Evolutionary conservation across 441 rosid species (phyloP).

Genomic region (Pelargonium australe): DNA sequence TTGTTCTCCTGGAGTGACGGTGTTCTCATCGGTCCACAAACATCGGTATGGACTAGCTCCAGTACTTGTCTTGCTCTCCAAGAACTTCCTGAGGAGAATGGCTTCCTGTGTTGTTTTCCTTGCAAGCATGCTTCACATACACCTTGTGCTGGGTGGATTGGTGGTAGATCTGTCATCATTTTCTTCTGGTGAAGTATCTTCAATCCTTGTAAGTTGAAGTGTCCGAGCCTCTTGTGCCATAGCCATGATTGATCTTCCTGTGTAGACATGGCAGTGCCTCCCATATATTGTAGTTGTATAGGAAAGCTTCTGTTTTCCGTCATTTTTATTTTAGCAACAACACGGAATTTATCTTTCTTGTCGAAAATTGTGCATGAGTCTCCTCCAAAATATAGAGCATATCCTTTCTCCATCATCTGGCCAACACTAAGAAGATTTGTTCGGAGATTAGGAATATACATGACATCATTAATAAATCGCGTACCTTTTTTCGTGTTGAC

Average conservation of each 20-base stretch:
- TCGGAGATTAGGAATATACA: conserved; percentile 5
- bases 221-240: no score
- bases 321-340: neutral
- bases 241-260: no score
- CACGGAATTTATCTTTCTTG: neutral
- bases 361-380: no score
- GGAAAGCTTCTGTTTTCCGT: no score
- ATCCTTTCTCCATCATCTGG: conserved; percentile 2
- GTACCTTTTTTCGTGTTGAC: no score
- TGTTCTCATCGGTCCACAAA: neutral
- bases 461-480: neutral
- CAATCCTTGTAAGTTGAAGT: no score
- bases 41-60: neutral
- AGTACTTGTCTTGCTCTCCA: neutral
- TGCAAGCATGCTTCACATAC: neutral
- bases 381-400: neutral
- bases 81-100: neutral
- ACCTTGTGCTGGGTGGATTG: neutral
- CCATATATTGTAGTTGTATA: no score
- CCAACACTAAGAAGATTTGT: conserved; percentile 15
- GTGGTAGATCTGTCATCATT: neutral
- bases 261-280: no score
- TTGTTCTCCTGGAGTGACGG: neutral
- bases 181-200: no score
- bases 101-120: neutral